A percentile compares a stretch with the other conserved stretches of the same genome.
Evolutionary conservation across 176 grass and related monocot genomes (phyloP).

Genomic region (Themeda triandra): DNA sequence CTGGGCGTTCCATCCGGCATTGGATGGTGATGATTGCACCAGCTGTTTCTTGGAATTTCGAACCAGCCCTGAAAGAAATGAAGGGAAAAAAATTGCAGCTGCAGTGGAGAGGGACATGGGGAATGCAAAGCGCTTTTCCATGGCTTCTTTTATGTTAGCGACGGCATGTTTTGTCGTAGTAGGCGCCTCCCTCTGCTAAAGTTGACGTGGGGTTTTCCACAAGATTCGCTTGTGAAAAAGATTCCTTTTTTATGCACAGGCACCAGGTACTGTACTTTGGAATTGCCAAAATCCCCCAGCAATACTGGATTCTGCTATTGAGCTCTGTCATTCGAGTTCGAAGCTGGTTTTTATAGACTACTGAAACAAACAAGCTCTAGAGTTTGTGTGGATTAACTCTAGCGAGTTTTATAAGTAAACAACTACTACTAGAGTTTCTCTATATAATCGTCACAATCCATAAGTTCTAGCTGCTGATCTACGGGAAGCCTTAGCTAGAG

Average conservation of each 20-base stretch:
- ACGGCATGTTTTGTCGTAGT: slow-evolving; percentile 23
- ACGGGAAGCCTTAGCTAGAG: too few relatives aligned
- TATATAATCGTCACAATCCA: too few relatives aligned
- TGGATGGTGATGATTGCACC: slow-evolving; percentile 25
- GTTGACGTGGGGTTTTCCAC: slow-evolving; percentile 13
- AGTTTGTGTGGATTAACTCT: too few relatives aligned
- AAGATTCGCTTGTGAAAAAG: slow-evolving; percentile 31
- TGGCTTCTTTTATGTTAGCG: slow-evolving; percentile 22
- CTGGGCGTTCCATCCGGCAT: background rate
- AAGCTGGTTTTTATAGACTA: too few relatives aligned
- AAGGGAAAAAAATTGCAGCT: background rate
- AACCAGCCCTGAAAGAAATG: background rate
- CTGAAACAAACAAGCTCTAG: too few relatives aligned
- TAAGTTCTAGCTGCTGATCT: background rate
- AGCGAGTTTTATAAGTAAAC: too few relatives aligned
- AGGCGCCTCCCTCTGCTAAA: slow-evolving; percentile 17
- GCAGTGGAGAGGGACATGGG: background rate
- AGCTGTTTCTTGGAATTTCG: background rate
- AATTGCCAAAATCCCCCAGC: background rate
- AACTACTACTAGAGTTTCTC: too few relatives aligned
- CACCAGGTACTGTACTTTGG: background rate
- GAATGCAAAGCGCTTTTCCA: slow-evolving; percentile 35
- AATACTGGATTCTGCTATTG: too few relatives aligned
- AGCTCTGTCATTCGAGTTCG: too few relatives aligned
- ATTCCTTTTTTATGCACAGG: background rate